Percentiles rank a stretch among this genome's conserved stretches.
Conservation (phyloP, 75 land plant genomes). For the Cryptomeria japonica region DNA sequence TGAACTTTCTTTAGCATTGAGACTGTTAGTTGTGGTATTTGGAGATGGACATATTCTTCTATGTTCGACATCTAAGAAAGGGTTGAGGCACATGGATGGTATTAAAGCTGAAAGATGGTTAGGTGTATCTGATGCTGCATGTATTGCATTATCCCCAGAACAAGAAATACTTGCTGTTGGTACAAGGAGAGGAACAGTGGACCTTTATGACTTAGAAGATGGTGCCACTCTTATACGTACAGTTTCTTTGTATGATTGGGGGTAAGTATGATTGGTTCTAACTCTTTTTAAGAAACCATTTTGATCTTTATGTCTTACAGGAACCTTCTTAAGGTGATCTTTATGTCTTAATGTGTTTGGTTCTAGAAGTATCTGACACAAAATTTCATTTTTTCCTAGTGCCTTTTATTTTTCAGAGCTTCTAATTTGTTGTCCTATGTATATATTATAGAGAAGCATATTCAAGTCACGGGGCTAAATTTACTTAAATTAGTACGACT, state of each 20-base stretch:
- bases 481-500: neutral
- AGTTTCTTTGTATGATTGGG: slow-evolving; percentile 96
- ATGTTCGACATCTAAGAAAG: slow-evolving; percentile 77
- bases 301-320: neutral
- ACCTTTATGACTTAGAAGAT: slow-evolving; percentile 82
- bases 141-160: slow-evolving; percentile 74
- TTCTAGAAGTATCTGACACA: neutral
- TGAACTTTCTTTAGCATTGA: slow-evolving; percentile 62
- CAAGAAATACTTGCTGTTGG: slow-evolving; percentile 93
- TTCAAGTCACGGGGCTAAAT: neutral
- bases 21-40: slow-evolving; percentile 63
- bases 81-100: slow-evolving; percentile 56
- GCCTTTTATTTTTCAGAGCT: neutral
- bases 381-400: neutral
- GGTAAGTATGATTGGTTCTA: slow-evolving; percentile 47
- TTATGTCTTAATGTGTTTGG: neutral
- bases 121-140: slow-evolving; percentile 72
- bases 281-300: neutral
- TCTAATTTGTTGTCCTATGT: neutral
- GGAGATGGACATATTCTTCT: slow-evolving; percentile 65
- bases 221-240: slow-evolving; percentile 65
- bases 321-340: neutral
- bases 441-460: neutral
- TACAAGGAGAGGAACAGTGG: slow-evolving; percentile 73
- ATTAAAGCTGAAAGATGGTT: slow-evolving; percentile 75